Evolutionary conservation across 805 yeast species (phyloP), one percentile per base, ranked within the genome.

Genomic region (Wickerhamiella galacta): DNA sequence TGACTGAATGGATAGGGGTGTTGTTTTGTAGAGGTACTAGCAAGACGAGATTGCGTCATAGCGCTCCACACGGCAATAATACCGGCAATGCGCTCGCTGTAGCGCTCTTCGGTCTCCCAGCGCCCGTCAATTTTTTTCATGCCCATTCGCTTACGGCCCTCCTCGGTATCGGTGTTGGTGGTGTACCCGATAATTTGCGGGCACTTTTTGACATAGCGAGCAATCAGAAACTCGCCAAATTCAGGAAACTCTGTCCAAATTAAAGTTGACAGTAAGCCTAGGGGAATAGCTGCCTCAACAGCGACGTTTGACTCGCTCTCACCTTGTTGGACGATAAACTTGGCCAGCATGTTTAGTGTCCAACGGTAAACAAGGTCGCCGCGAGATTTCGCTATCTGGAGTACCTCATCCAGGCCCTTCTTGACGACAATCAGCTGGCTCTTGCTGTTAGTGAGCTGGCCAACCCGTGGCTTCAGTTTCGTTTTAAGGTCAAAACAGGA

Each of bases 141-240:
- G 3, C 95, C 98, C 95, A 87, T 83, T 31, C 75, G 61, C 11
- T 53, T 37, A 35, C 94, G 62, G 3, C 94, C 95, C 42, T 75
- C 76, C 41, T 74, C 93, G 0, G 94, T 77, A 34, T 75, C 81
- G 19, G 78, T 69, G 2, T 66, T 36, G 46, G 92, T 75, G 1
- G 78, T 63, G 51, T 65, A 87, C 0, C 98, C 98, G 29, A 90
- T 72, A 14, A 85, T 67, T 38, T 67, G 68, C 1, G 96, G 95
- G 49, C 96, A 90, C 47, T 83, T 82, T 53, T 87, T 87, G 21
- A 82, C 79, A 48, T 85, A 69, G 41, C 96, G 66, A 0, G 96
- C 93, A 48, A 72, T 56, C 20, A 78, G 49, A 37, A 58, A 70
- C 38, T 70, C 70, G 20, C 64, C 60, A 14, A 78, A 57, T 6